These are phyloP conservation scores for Pseudodiploospora longispora DNA, from an alignment of 2,329 filamentous ascomycete genomes.

Conservation along the genomic window DNA sequence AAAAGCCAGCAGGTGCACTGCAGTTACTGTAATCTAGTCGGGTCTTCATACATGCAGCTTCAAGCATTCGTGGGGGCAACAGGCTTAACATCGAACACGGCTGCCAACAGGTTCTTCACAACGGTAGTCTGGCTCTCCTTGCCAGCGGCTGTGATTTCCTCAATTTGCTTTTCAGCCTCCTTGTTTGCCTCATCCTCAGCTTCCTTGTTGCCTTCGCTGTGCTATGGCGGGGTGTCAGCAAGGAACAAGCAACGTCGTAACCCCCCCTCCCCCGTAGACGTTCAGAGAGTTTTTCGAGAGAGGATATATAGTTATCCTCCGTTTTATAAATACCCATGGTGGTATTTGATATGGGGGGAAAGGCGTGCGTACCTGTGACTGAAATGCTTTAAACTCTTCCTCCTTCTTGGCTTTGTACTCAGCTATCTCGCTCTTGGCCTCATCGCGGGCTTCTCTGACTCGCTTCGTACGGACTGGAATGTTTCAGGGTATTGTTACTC, in stretches of 20 bases:
- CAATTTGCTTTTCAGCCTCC: slow-evolving; percentile 69
- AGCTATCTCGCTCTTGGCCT: slow-evolving; percentile 97
- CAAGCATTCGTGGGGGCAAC: slow-evolving; percentile 36
- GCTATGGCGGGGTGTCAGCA: slow-evolving; percentile 42
- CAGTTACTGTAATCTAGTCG: too few relatives aligned
- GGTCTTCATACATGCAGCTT: slow-evolving; percentile 2
- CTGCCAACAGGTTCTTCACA: slow-evolving; percentile 71
- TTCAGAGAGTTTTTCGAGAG: not conserved
- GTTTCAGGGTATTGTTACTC: not conserved
- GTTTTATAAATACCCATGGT: not conserved
- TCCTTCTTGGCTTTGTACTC: slow-evolving; percentile 87
- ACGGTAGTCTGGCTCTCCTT: slow-evolving; percentile 73
- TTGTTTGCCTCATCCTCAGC: slow-evolving; percentile 74
- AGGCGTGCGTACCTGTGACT: slow-evolving; percentile 50
- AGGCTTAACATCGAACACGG: slow-evolving; percentile 79
- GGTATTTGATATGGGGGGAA: not conserved
- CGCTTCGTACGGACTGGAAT: slow-evolving; percentile 70
- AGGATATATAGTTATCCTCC: not conserved
- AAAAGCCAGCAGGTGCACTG: too few relatives aligned
- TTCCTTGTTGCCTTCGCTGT: slow-evolving; percentile 79
- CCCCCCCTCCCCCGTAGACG: not conserved
- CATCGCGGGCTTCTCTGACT: slow-evolving; percentile 90
- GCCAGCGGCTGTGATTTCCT: slow-evolving; percentile 73
- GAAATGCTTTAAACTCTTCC: slow-evolving; percentile 89
- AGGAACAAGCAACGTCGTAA: not conserved